Percentiles rank a stretch among this genome's conserved stretches.
Conservation (phyloP, 2,329 filamentous ascomycete genomes). For the Trichophyton benhamiae region DNA sequence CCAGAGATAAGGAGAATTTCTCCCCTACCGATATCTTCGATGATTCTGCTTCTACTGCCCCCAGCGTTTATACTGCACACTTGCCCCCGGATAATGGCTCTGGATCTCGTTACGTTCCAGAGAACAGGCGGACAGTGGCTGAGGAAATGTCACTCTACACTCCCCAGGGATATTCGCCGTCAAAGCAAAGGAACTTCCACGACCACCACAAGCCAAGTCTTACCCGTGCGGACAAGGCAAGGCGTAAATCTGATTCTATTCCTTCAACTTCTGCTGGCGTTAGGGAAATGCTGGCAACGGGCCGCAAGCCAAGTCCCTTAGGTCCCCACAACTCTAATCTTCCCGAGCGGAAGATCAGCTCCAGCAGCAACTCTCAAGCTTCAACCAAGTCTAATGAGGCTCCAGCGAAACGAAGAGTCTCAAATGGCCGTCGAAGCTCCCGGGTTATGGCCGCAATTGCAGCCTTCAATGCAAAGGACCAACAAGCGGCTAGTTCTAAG, state of each 20-base stretch:
- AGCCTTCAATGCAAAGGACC: conserved; percentile 45
- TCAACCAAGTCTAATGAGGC: conserved; percentile 2
- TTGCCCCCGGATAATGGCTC: conserved; percentile 18
- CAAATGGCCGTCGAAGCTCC: conserved; percentile 37
- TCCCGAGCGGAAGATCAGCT: conserved; percentile 11
- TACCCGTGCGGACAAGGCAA: conserved; percentile 30
- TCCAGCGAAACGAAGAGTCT: conserved; percentile 14
- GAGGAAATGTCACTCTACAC: conserved; percentile 49
- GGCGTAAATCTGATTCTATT: conserved; percentile 43
- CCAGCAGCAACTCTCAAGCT: conserved; percentile 11
- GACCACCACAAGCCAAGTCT: conserved; percentile 39
- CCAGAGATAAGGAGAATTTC: conserved; percentile 64
- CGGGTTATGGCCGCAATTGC: conserved; percentile 55
- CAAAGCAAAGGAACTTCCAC: conserved; percentile 51
- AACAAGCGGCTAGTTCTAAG: conserved; percentile 31
- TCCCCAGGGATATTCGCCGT: conserved; percentile 47
- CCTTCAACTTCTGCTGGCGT: conserved; percentile 31
- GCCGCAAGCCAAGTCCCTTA: conserved; percentile 10
- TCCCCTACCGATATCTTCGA: conserved; percentile 40
- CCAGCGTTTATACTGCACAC: not conserved
- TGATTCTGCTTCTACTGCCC: conserved; percentile 3
- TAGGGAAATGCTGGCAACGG: conserved; percentile 22
- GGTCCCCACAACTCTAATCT: conserved; percentile 3
- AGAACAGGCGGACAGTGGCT: conserved; percentile 35
- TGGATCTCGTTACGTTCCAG: conserved; percentile 33